Evolutionary conservation across 129 eudicot species (phyloP).

Genomic region (Escallonia herrerae): DNA sequence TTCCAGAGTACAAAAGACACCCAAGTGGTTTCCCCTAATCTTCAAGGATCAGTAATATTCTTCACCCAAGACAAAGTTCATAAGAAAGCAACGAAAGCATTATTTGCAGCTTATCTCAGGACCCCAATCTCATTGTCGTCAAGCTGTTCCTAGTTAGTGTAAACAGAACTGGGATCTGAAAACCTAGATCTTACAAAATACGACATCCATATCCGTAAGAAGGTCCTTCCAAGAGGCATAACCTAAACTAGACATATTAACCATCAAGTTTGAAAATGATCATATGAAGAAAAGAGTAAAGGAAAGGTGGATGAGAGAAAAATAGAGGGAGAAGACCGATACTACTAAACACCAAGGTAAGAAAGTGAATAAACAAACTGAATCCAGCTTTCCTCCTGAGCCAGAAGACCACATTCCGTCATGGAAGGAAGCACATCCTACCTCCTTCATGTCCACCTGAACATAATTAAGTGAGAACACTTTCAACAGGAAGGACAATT

Average conservation of each 20-base stretch:
- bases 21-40: constrained; percentile 20
- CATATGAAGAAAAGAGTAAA: constrained; percentile 15
- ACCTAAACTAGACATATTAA: constrained; percentile 27
- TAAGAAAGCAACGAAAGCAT: constrained; percentile 14
- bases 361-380: constrained; percentile 11
- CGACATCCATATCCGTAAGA: not conserved
- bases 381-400: constrained; percentile 30
- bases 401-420: constrained; percentile 17
- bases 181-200: constrained; percentile 16
- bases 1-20: constrained; percentile 6
- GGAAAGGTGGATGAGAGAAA: constrained; percentile 9
- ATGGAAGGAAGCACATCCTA: constrained; percentile 15
- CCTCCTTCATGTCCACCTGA: constrained; percentile 25
- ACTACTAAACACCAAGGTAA: constrained; percentile 5
- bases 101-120: constrained; percentile 22
- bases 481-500: not conserved
- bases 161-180: constrained; percentile 18
- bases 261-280: constrained; percentile 10
- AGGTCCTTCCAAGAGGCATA: constrained; percentile 23
- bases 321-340: constrained; percentile 6
- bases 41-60: constrained; percentile 3
- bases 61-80: constrained; percentile 17
- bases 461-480: not conserved
- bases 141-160: constrained; percentile 13
- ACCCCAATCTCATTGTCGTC: constrained; percentile 20